Base-by-base conservation (phyloP, 2,329 filamentous ascomycete species). In the Coleophoma eucalyptorum region DNA sequence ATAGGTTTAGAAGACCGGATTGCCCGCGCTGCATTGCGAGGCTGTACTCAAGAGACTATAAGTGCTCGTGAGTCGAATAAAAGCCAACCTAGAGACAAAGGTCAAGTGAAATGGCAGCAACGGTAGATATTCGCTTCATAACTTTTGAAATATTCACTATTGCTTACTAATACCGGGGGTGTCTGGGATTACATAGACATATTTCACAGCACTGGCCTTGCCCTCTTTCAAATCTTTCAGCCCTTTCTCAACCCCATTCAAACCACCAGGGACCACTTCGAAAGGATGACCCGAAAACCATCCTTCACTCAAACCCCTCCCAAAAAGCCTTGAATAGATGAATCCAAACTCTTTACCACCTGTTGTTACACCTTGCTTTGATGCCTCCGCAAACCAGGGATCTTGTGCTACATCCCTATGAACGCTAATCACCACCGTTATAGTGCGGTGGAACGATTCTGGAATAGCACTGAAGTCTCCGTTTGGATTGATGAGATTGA, bases 191-290 rank as follows among this genome's bases (percentile, higher is more conserved):
- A 52, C 51, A 58, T 80, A 79, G 0, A 87, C 77, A 68, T 84
- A 87, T 67, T 87, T 87, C 2, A 79, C 69, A 1, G 74, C 83
- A 59, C 78, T 84, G 13, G 77, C 80, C 67, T 79, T 81, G 0
- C 83, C 84, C 16, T 72, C 73, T 62, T 75, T 79, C 59, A 87
- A 63, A 53, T 78, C 75, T 60, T 65, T 65, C 66, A 87, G 59
- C 0, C 71, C 83, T 16, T 57, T 64, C 59, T 81, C 67, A 2
- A 79, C 62, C 1, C 75, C 75, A 8, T 63, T 63, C 42, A 79
- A 55, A 0, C 76, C 76, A 2, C 74, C 75, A 0, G 69, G 62
- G 0, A 80, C 64, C 10, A 82, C 69, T 62, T 79, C 74, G 32
- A 66, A 65, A 43, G 75, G 74, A 62, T 81, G 79, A 3, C 66